These are phyloP conservation scores for Candolleomyces efflorescens DNA, from an alignment of 768 basidiomycete species.

Conservation along the genomic window DNA sequence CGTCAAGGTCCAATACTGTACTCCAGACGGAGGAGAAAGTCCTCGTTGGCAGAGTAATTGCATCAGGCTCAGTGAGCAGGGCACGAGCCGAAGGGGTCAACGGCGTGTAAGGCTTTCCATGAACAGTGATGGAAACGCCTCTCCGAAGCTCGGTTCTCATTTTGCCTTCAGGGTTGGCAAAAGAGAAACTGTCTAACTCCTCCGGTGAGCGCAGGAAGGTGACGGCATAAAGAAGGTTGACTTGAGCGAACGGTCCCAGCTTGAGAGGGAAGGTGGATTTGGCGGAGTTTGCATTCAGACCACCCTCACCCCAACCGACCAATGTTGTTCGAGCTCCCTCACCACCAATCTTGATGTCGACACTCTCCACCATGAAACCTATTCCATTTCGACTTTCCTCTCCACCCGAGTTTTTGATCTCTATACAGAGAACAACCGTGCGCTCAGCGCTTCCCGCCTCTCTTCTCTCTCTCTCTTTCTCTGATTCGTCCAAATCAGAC, in stretches of 20 bases:
- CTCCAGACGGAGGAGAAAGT: slow-evolving; percentile 88
- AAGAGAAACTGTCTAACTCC: slow-evolving; percentile 43
- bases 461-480: slow-evolving; percentile 51
- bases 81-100: slow-evolving; percentile 17
- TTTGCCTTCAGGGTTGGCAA: slow-evolving; percentile 21
- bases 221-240: slow-evolving; percentile 88
- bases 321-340: slow-evolving; percentile 46
- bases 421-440: slow-evolving; percentile 87
- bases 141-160: slow-evolving; percentile 54
- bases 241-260: slow-evolving; percentile 74
- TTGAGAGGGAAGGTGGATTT: slow-evolving; percentile 63
- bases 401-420: slow-evolving; percentile 80
- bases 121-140: slow-evolving; percentile 75
- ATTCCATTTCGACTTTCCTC: slow-evolving; percentile 35
- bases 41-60: slow-evolving; percentile 54
- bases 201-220: slow-evolving; percentile 68
- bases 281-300: slow-evolving; percentile 37
- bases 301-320: slow-evolving; percentile 55
- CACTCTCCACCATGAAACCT: slow-evolving; percentile 72
- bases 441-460: slow-evolving; percentile 76
- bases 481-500: slow-evolving; percentile 31
- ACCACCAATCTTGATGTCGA: slow-evolving; percentile 74
- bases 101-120: slow-evolving; percentile 61
- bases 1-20: slow-evolving; percentile 75
- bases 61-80: slow-evolving; percentile 14